Percentiles rank a stretch among this genome's conserved stretches.
Evolutionary conservation across 331 rosid species (phyloP).

Genomic region (Pyrus hybrid): DNA sequence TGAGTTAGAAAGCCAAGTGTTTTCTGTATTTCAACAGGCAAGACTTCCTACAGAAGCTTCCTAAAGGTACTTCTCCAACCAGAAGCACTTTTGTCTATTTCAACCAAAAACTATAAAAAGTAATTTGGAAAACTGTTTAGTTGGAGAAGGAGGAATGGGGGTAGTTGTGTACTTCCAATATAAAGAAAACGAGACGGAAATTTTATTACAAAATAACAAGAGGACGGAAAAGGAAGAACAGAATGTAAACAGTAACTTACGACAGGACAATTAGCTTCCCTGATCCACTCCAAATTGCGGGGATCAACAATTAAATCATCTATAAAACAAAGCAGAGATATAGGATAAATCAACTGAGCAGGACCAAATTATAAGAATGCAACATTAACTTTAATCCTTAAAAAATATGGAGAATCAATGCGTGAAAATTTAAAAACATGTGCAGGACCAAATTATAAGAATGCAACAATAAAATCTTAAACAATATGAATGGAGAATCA

Average conservation of each 20-base stretch:
- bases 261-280: slow-evolving; percentile 90
- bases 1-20: background rate
- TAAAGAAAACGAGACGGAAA: background rate
- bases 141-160: background rate
- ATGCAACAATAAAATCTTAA: background rate
- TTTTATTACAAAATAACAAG: background rate
- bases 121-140: background rate
- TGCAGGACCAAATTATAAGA: background rate
- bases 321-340: slow-evolving; percentile 26
- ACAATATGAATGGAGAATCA: background rate
- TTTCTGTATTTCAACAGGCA: background rate
- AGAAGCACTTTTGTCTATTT: background rate
- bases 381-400: background rate
- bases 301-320: slow-evolving; percentile 99
- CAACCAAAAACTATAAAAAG: background rate
- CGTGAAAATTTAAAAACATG: background rate
- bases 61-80: background rate
- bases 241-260: slow-evolving; percentile 44
- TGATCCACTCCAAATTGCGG: slow-evolving; percentile 88
- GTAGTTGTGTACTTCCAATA: background rate
- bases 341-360: background rate
- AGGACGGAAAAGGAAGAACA: slow-evolving; percentile 7
- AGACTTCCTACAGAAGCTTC: background rate
- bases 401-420: background rate
- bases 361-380: background rate